Conservation (phyloP, 306 rosid species). For the Ammopiptanthus mongolicus region DNA sequence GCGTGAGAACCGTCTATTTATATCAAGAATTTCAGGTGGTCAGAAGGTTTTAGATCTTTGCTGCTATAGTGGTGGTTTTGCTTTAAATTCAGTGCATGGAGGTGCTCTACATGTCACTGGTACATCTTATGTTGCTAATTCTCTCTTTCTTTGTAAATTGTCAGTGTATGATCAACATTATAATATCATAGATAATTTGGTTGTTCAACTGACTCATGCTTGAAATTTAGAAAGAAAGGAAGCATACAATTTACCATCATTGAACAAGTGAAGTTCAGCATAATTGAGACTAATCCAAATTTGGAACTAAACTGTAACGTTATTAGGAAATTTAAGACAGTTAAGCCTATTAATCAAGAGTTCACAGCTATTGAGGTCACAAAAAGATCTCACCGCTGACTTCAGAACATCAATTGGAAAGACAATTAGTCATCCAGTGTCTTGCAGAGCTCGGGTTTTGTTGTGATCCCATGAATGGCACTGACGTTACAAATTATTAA, state of each 20-base stretch:
- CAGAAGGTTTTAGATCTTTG: constrained; percentile 84
- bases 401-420: not conserved
- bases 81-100: constrained; percentile 74
- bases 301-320: not conserved
- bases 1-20: constrained; percentile 76
- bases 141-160: not conserved
- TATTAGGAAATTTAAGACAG: not conserved
- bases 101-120: constrained; percentile 85
- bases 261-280: not conserved
- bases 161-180: not conserved
- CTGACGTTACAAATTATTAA: not conserved
- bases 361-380: not conserved
- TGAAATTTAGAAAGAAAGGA: constrained; percentile 16
- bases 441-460: not conserved
- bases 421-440: not conserved
- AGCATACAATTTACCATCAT: not conserved
- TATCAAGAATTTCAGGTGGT: constrained; percentile 67
- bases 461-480: not conserved
- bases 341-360: not conserved
- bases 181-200: not conserved
- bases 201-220: constrained; percentile 3
- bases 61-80: constrained; percentile 94
- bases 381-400: not conserved
- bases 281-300: not conserved
- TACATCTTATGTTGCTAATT: constrained; percentile 23